Percentiles rank a stretch among this genome's conserved stretches.
phyloP scores from a whole-genome alignment of 169 alveolate genomes.

The Eimeria falciformis region DNA sequence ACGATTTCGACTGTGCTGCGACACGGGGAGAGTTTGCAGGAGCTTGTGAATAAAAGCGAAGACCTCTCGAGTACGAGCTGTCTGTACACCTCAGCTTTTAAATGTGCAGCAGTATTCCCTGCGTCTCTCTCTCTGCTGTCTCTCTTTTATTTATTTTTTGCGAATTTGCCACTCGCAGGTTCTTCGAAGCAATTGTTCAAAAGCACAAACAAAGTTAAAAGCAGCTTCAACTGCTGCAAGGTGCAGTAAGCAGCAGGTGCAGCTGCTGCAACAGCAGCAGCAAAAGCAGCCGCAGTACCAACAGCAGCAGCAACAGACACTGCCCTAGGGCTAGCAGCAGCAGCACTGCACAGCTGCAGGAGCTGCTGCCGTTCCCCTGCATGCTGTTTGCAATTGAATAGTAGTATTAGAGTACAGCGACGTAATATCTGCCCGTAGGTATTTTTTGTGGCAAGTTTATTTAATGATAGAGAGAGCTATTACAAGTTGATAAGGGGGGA shows the following conservation, averaged over 20 bases:
- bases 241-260: too few relatives aligned
- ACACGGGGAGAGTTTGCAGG: slow-evolving; percentile 27
- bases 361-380: background rate
- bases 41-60: slow-evolving; percentile 1
- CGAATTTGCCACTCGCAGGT: background rate
- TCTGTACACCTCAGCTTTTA: background rate
- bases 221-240: background rate
- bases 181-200: background rate
- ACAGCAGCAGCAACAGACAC: background rate
- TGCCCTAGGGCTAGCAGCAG: background rate
- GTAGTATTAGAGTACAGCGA: too few relatives aligned
- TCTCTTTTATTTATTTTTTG: background rate
- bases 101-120: too few relatives aligned
- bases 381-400: too few relatives aligned
- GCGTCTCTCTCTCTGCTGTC: background rate
- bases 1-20: slow-evolving; percentile 23
- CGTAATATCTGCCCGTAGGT: too few relatives aligned
- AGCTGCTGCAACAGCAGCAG: too few relatives aligned
- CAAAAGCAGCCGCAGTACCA: too few relatives aligned
- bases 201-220: background rate
- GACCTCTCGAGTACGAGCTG: slow-evolving; percentile 33
- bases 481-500: too few relatives aligned
- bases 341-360: background rate
- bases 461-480: too few relatives aligned
- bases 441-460: too few relatives aligned